phyloP scores from a whole-genome alignment of 176 grass and related monocot species.

The Puccinellia tenuiflora region DNA sequence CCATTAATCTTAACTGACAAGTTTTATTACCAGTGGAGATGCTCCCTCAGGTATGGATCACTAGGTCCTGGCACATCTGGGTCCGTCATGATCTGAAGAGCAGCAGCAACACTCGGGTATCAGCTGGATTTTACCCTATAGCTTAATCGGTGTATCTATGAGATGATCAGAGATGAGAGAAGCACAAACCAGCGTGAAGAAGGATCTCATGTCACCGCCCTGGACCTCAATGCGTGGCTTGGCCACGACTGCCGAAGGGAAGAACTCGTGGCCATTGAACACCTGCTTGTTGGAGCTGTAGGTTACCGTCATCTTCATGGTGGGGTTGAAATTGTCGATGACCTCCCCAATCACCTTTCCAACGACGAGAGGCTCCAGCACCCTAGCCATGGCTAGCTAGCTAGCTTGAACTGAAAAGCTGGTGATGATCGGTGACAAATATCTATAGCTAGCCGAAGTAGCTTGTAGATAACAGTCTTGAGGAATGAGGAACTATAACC shows the following conservation, averaged over 20 bases:
- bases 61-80: conserved; percentile 94
- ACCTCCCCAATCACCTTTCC: conserved; percentile 96
- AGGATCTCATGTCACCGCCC: conserved; percentile 72
- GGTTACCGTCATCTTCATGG: conserved; percentile 64
- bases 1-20: neutral
- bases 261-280: conserved; percentile 89
- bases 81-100: conserved; percentile 85
- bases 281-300: conserved; percentile 82
- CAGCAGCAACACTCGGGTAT: neutral
- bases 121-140: neutral
- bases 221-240: conserved; percentile 84
- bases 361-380: conserved; percentile 64
- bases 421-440: neutral
- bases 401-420: conserved; percentile 4
- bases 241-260: conserved; percentile 56
- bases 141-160: neutral
- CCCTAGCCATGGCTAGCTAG: conserved; percentile 59
- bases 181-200: conserved; percentile 79
- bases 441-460: neutral
- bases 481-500: neutral
- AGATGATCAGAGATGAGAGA: neutral
- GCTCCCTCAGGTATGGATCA: conserved; percentile 87
- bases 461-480: neutral
- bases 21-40: conserved; percentile 73
- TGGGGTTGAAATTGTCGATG: conserved; percentile 79